These are phyloP conservation scores for Colletotrichum sp. DNA, from an alignment of 2,329 filamentous ascomycete genomes.

Conservation along the genomic window DNA sequence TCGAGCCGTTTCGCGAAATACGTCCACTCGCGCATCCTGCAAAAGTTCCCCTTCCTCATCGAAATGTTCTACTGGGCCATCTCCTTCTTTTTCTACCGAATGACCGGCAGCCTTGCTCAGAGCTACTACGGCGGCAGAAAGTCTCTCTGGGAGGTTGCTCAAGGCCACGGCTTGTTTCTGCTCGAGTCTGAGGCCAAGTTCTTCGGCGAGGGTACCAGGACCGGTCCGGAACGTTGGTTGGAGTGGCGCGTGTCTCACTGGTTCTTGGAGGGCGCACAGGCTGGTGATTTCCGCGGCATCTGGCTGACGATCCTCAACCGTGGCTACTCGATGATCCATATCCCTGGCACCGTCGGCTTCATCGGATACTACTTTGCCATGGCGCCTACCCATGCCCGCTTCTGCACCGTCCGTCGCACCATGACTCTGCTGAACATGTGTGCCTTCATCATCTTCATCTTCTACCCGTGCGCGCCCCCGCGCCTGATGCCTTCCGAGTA, in stretches of 20 bases:
- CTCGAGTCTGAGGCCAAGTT: conserved; percentile 61
- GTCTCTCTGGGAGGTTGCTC: conserved; percentile 53
- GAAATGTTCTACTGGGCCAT: conserved; percentile 79
- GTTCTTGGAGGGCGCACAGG: conserved; percentile 43
- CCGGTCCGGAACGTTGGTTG: conserved; percentile 49
- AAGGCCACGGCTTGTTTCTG: conserved; percentile 60
- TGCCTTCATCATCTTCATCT: conserved; percentile 66
- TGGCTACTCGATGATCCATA: conserved; percentile 64
- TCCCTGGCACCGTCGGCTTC: conserved; percentile 65
- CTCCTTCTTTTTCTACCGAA: conserved; percentile 67
- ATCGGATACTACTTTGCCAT: conserved; percentile 69
- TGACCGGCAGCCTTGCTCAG: conserved; percentile 59
- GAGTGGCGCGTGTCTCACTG: conserved; percentile 55
- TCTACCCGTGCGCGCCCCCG: conserved; percentile 70
- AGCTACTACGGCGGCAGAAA: conserved; percentile 48
- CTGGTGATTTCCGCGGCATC: conserved; percentile 18
- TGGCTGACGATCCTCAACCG: conserved; percentile 60
- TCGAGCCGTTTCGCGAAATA: conserved; percentile 65
- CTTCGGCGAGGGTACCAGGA: conserved; percentile 17
- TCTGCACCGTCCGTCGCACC: conserved; percentile 40
- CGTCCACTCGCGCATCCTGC: conserved; percentile 65
- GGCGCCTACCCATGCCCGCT: conserved; percentile 44
- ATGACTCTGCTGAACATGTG: conserved; percentile 65
- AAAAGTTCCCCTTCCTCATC: conserved; percentile 71
- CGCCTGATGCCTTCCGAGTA: conserved; percentile 64